Conservation (phyloP, 2,329 filamentous ascomycete genomes). For the Microsporum ferrugineum region DNA sequence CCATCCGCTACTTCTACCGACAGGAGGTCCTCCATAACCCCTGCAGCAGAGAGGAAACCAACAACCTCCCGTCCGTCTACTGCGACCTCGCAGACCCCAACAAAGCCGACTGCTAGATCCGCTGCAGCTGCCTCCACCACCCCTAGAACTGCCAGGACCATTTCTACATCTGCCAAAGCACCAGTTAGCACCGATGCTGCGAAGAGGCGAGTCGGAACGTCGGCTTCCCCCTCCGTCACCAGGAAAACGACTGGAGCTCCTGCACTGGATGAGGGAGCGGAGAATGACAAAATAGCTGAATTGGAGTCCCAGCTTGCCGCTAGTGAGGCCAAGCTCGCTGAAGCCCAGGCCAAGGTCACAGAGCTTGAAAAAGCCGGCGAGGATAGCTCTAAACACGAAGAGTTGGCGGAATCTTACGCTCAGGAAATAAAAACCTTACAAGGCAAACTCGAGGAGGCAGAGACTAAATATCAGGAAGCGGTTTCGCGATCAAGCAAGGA, state of each 20-base stretch:
- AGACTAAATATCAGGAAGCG: conserved; percentile 27
- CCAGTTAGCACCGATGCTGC: conserved; percentile 7
- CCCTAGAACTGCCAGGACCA: conserved; percentile 7
- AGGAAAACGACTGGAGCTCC: conserved; percentile 12
- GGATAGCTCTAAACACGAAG: conserved; percentile 11
- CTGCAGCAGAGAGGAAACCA: conserved; percentile 25
- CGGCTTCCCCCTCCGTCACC: conserved; percentile 13
- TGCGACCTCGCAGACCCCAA: conserved; percentile 24
- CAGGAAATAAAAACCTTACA: conserved; percentile 19
- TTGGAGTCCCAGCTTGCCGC: conserved; percentile 14
- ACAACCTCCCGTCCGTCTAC: conserved; percentile 19
- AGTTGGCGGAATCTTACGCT: conserved; percentile 11
- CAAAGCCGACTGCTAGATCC: conserved; percentile 20
- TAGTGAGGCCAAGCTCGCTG: conserved; percentile 14
- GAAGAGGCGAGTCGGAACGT: conserved; percentile 5
- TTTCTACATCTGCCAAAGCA: conserved; percentile 8
- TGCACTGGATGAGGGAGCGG: conserved; percentile 8
- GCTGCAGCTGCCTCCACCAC: conserved; percentile 16
- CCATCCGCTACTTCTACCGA: conserved; percentile 25
- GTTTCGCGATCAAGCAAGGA: conserved; percentile 29
- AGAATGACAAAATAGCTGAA: conserved; percentile 12
- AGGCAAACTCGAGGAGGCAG: conserved; percentile 28
- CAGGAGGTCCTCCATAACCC: conserved; percentile 29
- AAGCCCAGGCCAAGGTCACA: conserved; percentile 10
- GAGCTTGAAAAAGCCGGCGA: conserved; percentile 8